Base-by-base conservation (phyloP, 2,329 filamentous ascomycete genomes). In the Leptodontidium sp. region DNA sequence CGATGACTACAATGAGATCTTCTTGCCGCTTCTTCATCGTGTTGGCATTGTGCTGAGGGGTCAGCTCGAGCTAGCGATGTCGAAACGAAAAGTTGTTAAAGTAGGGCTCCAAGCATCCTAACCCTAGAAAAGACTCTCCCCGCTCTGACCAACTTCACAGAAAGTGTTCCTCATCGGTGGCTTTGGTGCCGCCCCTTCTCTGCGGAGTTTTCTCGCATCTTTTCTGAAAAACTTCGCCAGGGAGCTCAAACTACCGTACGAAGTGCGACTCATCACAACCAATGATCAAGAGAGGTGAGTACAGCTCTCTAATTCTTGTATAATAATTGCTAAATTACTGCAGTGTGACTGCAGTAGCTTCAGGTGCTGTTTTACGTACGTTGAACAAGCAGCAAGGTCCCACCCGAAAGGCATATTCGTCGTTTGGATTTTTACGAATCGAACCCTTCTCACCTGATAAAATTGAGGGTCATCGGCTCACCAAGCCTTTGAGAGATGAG, bases 121-220 rank as follows among this genome's bases (percentile, higher is more conserved):
- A 32, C 29, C 38, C 9, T 40, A 8, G 11, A 12, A 40, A 32
- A 32, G 29, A 40, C 38, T 6, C 11, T 40, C 9, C 11, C 38
- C 38, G 8, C 2, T 32, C 38, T 40, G 4, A 40, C 11, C 38
- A 40, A 11, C 9, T 9, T 2, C 38, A 8, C 8, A 70, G 61
- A 75, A 72, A 69, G 70, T 75, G 1, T 73, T 72, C 26, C 66
- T 76, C 11, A 68, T 75, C 17, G 73, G 74, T 35, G 73, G 70
- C 1, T 76, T 76, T 67, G 72, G 68, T 3, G 69, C 52, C 1
- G 68, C 71, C 9, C 74, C 73, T 26, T 73, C 72, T 2, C 35
- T 76, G 7, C 45, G 61, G 17, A 66, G 57, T 15, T 70, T 68
- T 21, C 62, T 75, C 0, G 55, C 40, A 43, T 21, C 58, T 11